Base-by-base conservation (phyloP, 2,329 filamentous ascomycete species). In the Nakataea oryzae region DNA sequence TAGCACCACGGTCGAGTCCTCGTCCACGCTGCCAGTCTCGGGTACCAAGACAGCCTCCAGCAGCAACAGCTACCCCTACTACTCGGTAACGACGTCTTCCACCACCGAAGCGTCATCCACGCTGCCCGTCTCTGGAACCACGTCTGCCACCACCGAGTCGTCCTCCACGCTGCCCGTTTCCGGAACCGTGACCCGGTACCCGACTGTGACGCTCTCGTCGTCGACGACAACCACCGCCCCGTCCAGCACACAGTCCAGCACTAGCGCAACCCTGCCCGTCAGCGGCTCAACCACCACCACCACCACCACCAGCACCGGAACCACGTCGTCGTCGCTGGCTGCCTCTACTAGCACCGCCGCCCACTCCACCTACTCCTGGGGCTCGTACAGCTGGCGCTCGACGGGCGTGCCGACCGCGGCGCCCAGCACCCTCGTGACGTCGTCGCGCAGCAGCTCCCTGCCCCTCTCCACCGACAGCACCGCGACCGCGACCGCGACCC, bases 361-460 rank as follows among this genome's bases (percentile, higher is more conserved):
- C 41, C 24, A 17, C 21, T 50, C 41, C 41, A 21, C 41, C 41
- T 47, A 34, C 13, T 7, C n/a, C 14, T 26, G 34, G 32, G 29
- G 29, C 8, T 59, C 57, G 24, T 58, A 58, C 56, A 58, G 59
- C 50, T 54, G 32, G 21, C 26, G 60, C 60, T 60, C 47, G 41
- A 11, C 59, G 28, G 27, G 14, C 3, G 24, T 12, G 13, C 54
- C 60, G 41, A 55, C 60, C 41, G 28, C 60, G 27, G 26, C 60
- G 24, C 60, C 60, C 27, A 61, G 32, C 41, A 61, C 59, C 54
- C 41, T 61, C 27, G 54, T 56, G 50, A 61, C 59, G 13, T 58
- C 56, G 27, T 50, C 41, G 41, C 27, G 27, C 21, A 61, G 41
- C 29, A 29, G 29, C 54, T 30, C 50, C n/a, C 30, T 41, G 21